Percentiles rank a stretch among this genome's conserved stretches.
These are phyloP conservation scores for Thozetella sp. DNA, from an alignment of 495 filamentous ascomycete genomes.

Conservation along the genomic window DNA sequence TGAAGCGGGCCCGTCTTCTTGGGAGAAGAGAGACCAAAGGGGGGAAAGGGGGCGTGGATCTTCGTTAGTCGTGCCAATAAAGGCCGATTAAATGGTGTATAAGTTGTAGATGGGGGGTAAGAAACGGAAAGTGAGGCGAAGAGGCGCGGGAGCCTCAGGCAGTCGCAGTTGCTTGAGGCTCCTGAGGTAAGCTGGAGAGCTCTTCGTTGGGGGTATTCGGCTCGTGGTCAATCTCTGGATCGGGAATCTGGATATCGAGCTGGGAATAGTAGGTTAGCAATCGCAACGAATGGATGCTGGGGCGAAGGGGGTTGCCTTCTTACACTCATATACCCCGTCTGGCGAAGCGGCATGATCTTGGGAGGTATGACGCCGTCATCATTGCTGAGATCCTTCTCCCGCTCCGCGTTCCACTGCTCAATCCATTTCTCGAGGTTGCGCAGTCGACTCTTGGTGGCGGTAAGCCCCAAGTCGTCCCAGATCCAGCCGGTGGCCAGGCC, in stretches of 20 bases:
- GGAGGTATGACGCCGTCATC: slow-evolving; percentile 60
- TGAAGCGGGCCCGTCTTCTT: background rate
- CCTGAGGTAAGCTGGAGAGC: slow-evolving; percentile 5
- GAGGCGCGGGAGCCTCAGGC: background rate
- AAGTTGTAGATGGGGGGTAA: background rate
- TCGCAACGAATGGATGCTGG: too few relatives aligned
- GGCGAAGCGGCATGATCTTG: slow-evolving; percentile 72
- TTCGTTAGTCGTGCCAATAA: background rate
- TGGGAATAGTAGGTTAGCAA: slow-evolving; percentile 4
- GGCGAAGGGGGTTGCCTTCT: too few relatives aligned
- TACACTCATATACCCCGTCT: slow-evolving; percentile 87
- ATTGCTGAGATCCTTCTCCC: slow-evolving; percentile 50
- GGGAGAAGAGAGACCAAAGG: background rate
- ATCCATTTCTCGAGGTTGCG: slow-evolving; percentile 72
- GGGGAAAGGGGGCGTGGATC: background rate
- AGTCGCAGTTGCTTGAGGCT: background rate
- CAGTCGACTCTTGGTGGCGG: slow-evolving; percentile 69
- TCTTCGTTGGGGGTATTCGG: slow-evolving; percentile 23
- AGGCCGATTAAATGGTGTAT: slow-evolving; percentile 4
- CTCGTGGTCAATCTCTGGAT: slow-evolving; percentile 31
- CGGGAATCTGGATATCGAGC: slow-evolving; percentile 37
- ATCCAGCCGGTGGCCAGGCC: slow-evolving; percentile 87
- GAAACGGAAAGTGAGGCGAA: background rate
- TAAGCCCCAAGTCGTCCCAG: slow-evolving; percentile 86
- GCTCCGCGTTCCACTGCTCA: slow-evolving; percentile 76